Conservation (phyloP, 805 yeast genomes). For the Blastobotrys chiropterorum region DNA sequence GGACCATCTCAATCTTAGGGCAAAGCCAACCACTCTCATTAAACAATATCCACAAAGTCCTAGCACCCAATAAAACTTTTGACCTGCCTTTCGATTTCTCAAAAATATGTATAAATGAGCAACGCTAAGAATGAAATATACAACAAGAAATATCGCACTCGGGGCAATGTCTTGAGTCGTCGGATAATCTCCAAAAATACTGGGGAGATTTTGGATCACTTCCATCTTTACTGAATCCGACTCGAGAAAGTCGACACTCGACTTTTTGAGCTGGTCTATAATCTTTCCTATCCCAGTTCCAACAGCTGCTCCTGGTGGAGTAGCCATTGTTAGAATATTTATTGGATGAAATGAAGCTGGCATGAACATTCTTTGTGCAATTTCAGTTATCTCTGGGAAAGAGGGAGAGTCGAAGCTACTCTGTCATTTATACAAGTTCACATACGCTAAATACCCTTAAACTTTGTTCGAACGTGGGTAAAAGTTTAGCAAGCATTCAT, state of each 20-base stretch:
- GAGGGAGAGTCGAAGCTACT: neutral
- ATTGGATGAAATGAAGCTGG: neutral
- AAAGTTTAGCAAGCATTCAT: slow-evolving; percentile 46
- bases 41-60: slow-evolving; percentile 49
- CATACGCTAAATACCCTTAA: neutral
- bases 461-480: neutral
- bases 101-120: slow-evolving; percentile 44
- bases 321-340: neutral
- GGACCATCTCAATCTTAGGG: slow-evolving; percentile 55
- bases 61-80: slow-evolving; percentile 50
- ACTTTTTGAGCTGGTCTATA: neutral
- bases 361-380: neutral
- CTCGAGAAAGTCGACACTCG: neutral
- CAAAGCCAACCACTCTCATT: slow-evolving; percentile 53
- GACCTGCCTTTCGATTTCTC: slow-evolving; percentile 48
- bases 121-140: slow-evolving; percentile 43
- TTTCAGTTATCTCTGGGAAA: too few relatives aligned
- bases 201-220: slow-evolving; percentile 25
- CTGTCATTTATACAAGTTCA: neutral
- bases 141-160: slow-evolving; percentile 48
- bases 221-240: neutral
- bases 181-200: slow-evolving; percentile 59
- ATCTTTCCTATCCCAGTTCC: slow-evolving; percentile 3
- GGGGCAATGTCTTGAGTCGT: slow-evolving; percentile 50
- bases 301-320: slow-evolving; percentile 3